Evolutionary conservation across 2,329 filamentous ascomycete species (phyloP), one percentile per base, ranked within the genome.

Genomic region (Colletotrichum ledebouriae): DNA sequence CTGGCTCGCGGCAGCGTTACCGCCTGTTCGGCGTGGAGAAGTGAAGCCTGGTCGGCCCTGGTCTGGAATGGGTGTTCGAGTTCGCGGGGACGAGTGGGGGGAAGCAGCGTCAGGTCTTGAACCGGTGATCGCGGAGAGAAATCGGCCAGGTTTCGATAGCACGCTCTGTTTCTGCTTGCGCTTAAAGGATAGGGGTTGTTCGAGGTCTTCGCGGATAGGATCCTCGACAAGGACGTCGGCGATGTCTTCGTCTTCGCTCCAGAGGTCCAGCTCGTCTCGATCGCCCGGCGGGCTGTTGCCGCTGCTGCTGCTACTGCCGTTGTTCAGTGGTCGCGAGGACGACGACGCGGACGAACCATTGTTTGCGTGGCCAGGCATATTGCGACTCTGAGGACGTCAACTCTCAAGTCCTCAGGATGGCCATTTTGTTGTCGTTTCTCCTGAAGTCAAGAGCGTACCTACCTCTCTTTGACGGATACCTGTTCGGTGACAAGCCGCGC

Each of bases 101-200:
- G 63, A 50, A 9, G 69, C 58, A 59, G 58, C 63, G 57, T 73
- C 73, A 39, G 76, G 68, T 37, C 75, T 75, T 59, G 78, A 77
- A 63, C 81, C 80, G 4, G 83, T 81, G 65, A 88, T 73, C 34
- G 81, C 79, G n/a, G 83, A 84, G 65, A 88, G 73, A 68, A 88
- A 76, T 33, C 85, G 82, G 37, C 79, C 78, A 5, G 85, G 80
- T 34, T 79, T 79, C 1, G 85, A 83, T 63, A 84, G 80, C 60
- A 81, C 75, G 33, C 80, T 80, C 49, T 82, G 79, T 68, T 85
- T 90, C 72, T 88, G 85, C 71, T 88, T 90, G 75, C 91, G 89
- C 82, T 93, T 93, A 81, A 93, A 94, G 39, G 90, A 91, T 60
- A 92, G 79, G 33, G 85, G 82, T 55, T 86, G 82, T 62, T 80